Evolutionary conservation across 2,329 filamentous ascomycete genomes (phyloP), one percentile per base, ranked within the genome.

Genomic region (Xylariaceae sp.): DNA sequence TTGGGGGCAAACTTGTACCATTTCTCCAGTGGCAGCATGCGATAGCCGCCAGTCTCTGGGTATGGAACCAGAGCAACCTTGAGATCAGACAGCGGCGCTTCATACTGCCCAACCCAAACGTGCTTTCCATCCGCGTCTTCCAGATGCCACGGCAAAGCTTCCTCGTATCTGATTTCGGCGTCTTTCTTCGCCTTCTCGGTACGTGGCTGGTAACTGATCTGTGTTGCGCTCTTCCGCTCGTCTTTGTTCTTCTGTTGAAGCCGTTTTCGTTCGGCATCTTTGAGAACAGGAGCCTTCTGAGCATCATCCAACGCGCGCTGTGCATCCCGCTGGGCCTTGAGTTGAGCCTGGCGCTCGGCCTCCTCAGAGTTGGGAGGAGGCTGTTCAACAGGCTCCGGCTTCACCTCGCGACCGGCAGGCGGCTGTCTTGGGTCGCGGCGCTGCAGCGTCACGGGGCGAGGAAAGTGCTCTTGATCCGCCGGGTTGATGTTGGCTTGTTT

Each of bases 61-160:
- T 86, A 82, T 39, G 91, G 88, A 49, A 90, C 82, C 45, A 93
- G 82, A 56, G 95, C 88, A 65, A 95, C 88, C 54, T 92, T 90
- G 55, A 90, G 87, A 68, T 93, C 88, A 0, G 93, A 96, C 44
- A 97, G 81, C 15, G 92, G 90, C 30, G 89, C 88, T 68, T 97
- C 89, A 67, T 97, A 97, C 58, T 87, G 89, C 50, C 92, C 94
- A 39, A 94, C 87, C 91, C 92, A 97, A 2, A 90, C 89, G 68
- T 96, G 93, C 73, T 93, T 96, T 64, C 92, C 91, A 69, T 99
- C 93, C 47, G 92, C 95, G 73, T 99, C 94, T 72, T 99, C 94
- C 41, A 99, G 75, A 72, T 97, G 92, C 94, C 94, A 99, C 4
- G 94, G 94, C 53, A 97, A 79, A 3, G 93, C 91, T 73, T 99